phyloP scores from a whole-genome alignment of 2,329 filamentous ascomycete species.

The Pyrenochaeta sp. region DNA sequence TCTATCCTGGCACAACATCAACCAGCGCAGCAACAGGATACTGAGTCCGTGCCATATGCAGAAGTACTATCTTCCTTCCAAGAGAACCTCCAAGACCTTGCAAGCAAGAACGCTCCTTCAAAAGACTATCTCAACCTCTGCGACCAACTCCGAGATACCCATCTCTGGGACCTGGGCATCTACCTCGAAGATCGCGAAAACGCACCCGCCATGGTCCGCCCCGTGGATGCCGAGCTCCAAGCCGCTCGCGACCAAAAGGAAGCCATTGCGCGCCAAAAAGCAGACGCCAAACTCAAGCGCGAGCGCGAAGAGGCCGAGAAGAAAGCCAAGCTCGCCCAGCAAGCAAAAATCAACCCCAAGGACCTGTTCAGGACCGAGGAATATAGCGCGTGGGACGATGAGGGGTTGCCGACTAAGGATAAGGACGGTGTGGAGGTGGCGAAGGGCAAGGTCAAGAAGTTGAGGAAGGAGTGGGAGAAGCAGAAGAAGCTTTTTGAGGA shows the following conservation, averaged over 20 bases:
- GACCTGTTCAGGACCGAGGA: constrained; percentile 67
- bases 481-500: constrained; percentile 84
- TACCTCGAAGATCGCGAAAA: constrained; percentile 83
- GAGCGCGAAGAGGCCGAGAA: constrained; percentile 67
- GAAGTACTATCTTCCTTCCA: constrained; percentile 61
- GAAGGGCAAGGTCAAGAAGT: constrained; percentile 80
- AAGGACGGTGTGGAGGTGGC: constrained; percentile 80
- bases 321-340: constrained; percentile 62
- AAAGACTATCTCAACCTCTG: constrained; percentile 79
- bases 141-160: constrained; percentile 74
- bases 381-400: constrained; percentile 81
- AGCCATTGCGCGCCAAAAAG: constrained; percentile 52
- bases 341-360: constrained; percentile 63
- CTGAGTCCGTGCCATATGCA: constrained; percentile 54
- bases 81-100: constrained; percentile 67
- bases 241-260: constrained; percentile 62
- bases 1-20: constrained; percentile 51
- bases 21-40: constrained; percentile 35
- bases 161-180: constrained; percentile 82
- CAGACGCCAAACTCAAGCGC: constrained; percentile 56
- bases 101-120: constrained; percentile 59
- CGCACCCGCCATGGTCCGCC: constrained; percentile 77
- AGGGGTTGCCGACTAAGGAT: constrained; percentile 80
- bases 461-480: constrained; percentile 87
- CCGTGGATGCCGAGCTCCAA: constrained; percentile 66